Evolutionary conservation across 495 filamentous ascomycete genomes (phyloP).

Genomic region (Aspergillus carlsbadensis): DNA sequence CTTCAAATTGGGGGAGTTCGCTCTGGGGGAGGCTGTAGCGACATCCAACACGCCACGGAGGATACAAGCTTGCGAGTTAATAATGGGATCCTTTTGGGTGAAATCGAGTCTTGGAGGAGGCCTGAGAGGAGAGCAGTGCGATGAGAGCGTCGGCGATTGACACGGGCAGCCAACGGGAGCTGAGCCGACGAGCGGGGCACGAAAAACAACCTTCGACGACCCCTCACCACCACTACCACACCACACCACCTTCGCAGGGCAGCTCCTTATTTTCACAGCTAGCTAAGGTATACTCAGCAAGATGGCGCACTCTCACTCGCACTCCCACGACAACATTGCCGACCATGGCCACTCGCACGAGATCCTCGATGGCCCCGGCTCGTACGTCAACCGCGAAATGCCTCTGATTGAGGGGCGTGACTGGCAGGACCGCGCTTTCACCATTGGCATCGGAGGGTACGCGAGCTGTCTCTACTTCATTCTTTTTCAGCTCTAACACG

Average conservation of each 20-base stretch:
- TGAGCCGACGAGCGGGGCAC: background rate
- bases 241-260: background rate
- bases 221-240: background rate
- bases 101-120: background rate
- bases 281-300: background rate
- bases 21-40: background rate
- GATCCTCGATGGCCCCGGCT: slow-evolving; percentile 91
- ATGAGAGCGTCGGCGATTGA: background rate
- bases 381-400: slow-evolving; percentile 88
- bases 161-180: background rate
- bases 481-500: background rate
- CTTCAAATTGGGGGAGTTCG: slow-evolving; percentile 4
- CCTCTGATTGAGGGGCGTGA: slow-evolving; percentile 83
- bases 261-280: too few relatives aligned
- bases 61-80: background rate
- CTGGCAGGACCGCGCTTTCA: slow-evolving; percentile 91
- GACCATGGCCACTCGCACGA: slow-evolving; percentile 96
- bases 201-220: background rate
- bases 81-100: background rate
- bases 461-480: slow-evolving; percentile 23
- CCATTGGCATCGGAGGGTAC: slow-evolving; percentile 94
- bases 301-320: slow-evolving; percentile 43
- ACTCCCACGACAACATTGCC: slow-evolving; percentile 54
- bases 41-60: background rate
- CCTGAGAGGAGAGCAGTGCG: background rate